Base-by-base conservation (phyloP, 257 asterid species). In the Solanum pinnatisectum region DNA sequence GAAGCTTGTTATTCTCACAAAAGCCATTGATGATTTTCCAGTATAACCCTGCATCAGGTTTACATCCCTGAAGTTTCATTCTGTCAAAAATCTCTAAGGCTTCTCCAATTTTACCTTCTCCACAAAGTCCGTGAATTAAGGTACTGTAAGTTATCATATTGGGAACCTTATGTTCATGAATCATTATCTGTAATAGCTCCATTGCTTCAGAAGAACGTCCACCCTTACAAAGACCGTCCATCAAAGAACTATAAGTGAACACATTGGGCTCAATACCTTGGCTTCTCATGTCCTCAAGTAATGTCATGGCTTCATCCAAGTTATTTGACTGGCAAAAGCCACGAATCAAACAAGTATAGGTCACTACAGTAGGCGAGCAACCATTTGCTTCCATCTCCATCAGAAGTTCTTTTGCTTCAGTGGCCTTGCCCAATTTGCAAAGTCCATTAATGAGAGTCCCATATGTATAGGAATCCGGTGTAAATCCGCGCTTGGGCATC, bases 41-140 rank as follows among this genome's bases (percentile, higher is more conserved):
- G 89, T 95, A 97, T 90, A 96, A 87, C 59, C 98, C 98, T 0
- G 95, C 99, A 90, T 96, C 99, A 25, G 98, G 98, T 92, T 94
- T 94, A 93, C 94, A 89, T n/a, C 95, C 98, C 92, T 95, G 98
- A 73, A 97, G 96, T 95, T 96, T 95, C 96, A 97, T 93, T 84
- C 97, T 89, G 86, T 96, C 98, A 84, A 97, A 93, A 90, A 97
- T 88, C 93, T 94, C 96, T 76, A 97, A 92, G 2, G 96, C 98
- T 79, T 95, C 98, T 56, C 59, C 67, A 78, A 93, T 78, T 72
- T 90, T 93, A 36, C 95, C 93, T 87, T 96, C 99, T 86, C 49
- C 92, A 89, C 96, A 94, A 16, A 96, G 90, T 76, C 99, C 99
- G 4, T 93, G 90, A 59, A 97, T 93, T 49, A 95, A 83, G 67